These are phyloP conservation scores for Metschnikowia lochheadii DNA, from an alignment of 805 yeast species.

Conservation along the genomic window DNA sequence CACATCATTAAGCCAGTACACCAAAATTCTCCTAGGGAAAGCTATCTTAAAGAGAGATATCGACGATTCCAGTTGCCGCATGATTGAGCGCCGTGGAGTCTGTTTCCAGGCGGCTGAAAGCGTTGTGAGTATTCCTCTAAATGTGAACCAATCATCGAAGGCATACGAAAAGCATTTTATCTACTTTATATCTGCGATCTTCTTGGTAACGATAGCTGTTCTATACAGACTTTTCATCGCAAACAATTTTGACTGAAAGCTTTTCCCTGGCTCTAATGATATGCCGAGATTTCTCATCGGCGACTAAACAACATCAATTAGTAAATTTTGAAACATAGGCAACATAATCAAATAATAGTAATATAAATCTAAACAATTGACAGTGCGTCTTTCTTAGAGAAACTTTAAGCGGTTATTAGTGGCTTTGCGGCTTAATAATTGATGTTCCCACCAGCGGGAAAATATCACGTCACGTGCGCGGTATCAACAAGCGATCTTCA, in stretches of 20 bases:
- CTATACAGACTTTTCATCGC: conserved; percentile 27
- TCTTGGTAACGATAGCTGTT: conserved; percentile 24
- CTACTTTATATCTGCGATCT: conserved; percentile 22
- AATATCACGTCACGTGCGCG: conserved; percentile 3
- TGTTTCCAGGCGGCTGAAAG: conserved; percentile 41
- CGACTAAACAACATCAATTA: neutral
- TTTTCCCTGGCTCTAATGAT: neutral
- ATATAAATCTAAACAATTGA: neutral
- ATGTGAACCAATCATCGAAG: conserved; percentile 28
- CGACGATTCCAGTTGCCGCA: conserved; percentile 25
- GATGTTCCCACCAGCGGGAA: neutral
- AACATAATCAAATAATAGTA: neutral
- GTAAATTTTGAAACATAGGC: neutral
- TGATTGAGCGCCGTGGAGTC: conserved; percentile 34
- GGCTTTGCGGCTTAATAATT: neutral
- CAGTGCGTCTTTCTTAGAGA: neutral
- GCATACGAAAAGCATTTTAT: conserved; percentile 23
- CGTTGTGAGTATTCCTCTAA: conserved; percentile 39
- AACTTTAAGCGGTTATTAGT: neutral
- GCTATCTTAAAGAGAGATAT: conserved; percentile 38
- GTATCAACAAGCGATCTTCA: conserved; percentile 3
- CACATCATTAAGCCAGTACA: conserved; percentile 33
- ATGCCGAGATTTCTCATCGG: neutral
- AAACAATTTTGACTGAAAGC: neutral
- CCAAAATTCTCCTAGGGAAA: conserved; percentile 35